phyloP scores from a whole-genome alignment of 2,329 filamentous ascomycete genomes.

The Alternaria solani region DNA sequence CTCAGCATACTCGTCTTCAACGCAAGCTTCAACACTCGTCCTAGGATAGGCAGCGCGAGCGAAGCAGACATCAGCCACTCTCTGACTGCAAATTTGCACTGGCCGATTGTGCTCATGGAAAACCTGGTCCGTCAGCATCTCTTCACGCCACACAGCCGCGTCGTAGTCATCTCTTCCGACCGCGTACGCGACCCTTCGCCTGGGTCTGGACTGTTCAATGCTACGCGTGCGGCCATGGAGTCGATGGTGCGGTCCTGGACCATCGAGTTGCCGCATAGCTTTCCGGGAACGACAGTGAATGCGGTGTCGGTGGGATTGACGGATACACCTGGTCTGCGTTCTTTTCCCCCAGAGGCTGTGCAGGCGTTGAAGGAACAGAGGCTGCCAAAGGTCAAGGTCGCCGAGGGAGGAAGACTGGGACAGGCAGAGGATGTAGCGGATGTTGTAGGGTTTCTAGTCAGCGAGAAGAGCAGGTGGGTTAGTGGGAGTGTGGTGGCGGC shows the following conservation, averaged over 20 bases:
- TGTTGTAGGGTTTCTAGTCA: slow-evolving; percentile 63
- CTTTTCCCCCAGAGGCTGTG: slow-evolving; percentile 21
- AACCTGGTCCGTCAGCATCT: slow-evolving; percentile 17
- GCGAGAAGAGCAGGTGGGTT: slow-evolving; percentile 46
- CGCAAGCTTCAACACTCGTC: slow-evolving; percentile 17
- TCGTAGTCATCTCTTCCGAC: slow-evolving; percentile 33
- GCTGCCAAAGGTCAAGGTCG: slow-evolving; percentile 31
- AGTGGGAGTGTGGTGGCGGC: slow-evolving; percentile 50
- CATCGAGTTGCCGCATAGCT: slow-evolving; percentile 29
- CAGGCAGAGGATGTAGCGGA: slow-evolving; percentile 67
- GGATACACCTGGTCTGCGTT: slow-evolving; percentile 31
- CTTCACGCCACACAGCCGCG: slow-evolving; percentile 10
- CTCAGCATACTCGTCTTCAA: slow-evolving; percentile 40
- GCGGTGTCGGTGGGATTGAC: slow-evolving; percentile 40
- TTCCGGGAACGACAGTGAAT: slow-evolving; percentile 41
- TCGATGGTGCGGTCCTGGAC: slow-evolving; percentile 33
- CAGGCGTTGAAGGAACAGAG: slow-evolving; percentile 26
- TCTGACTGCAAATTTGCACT: slow-evolving; percentile 19
- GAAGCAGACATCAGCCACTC: slow-evolving; percentile 22
- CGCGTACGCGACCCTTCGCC: slow-evolving; percentile 27
- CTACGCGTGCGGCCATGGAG: slow-evolving; percentile 35
- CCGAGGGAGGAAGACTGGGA: slow-evolving; percentile 32
- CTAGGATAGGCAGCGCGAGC: slow-evolving; percentile 16
- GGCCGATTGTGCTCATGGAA: slow-evolving; percentile 30
- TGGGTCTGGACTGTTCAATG: slow-evolving; percentile 25